Evolutionary conservation across 176 grass and related monocot genomes (phyloP), one percentile per base, ranked within the genome.

Genomic region (Raddia distichophylla): DNA sequence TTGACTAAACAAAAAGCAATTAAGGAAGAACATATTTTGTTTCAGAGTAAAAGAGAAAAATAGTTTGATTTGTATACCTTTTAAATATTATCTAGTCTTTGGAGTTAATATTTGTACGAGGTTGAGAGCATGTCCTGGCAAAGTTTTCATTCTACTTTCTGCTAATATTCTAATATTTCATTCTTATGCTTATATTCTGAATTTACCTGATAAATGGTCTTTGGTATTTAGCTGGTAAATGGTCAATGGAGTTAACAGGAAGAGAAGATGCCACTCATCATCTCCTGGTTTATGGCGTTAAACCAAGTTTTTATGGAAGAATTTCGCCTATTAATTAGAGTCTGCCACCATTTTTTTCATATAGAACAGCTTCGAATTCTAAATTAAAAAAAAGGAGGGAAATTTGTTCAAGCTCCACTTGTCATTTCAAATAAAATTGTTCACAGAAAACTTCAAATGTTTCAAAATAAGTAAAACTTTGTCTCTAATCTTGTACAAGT

Each of bases 301-400:
- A 92, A 94, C 8, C 71, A 89, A 85, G 53, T 72, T n/a, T 98
- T 98, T 64, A 87, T 94, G 90, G 78, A 89, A 47, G 66, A 93
- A 76, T 98, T 89, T 61, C 53, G 19, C 27, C 27, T 27, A 27
- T 27, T 0, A 40, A 75, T 77, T 89, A 56, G 54, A 56, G 35
- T 53, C 44, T 40, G 19, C 32, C 19, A 45, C 1, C 34, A 78
- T 60, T 7, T 84, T 40, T 40, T 42, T 76, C 45, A 1, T 83
- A 50, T 66, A 53, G 5, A 14, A 48, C 15, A 64, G 22, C 40
- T 60, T 76, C 35, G 8, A 46, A 71, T 3, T 77, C 27, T 27
- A 27, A 27, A 27, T 27, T 27, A 0, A 1, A 27, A 27, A 27
- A 27, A 27, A 27, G 27, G 0, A 27, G 27, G 27, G 27, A 27